phyloP scores from a whole-genome alignment of 495 filamentous ascomycete genomes.

The Clohesyomyces aquaticus region DNA sequence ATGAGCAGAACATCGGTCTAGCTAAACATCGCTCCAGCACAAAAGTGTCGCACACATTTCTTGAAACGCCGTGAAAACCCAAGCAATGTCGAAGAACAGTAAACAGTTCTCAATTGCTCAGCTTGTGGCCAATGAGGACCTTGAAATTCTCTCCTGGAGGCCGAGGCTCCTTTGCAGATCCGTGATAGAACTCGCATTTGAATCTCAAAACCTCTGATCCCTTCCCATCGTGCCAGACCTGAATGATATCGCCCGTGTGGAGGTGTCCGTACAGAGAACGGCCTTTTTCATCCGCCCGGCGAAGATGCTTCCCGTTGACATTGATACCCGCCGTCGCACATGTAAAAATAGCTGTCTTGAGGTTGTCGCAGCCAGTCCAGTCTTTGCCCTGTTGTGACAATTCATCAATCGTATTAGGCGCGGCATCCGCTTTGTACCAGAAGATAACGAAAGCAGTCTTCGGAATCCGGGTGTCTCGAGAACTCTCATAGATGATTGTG shows the following conservation, averaged over 20 bases:
- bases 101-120: neutral
- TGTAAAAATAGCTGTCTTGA: slow-evolving; percentile 71
- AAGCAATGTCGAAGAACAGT: neutral
- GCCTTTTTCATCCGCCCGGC: slow-evolving; percentile 50
- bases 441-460: slow-evolving; percentile 79
- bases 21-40: neutral
- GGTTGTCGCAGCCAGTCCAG: too few species aligned
- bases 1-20: neutral
- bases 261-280: slow-evolving; percentile 64
- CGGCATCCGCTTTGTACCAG: slow-evolving; percentile 62
- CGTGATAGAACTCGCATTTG: slow-evolving; percentile 50
- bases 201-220: slow-evolving; percentile 53
- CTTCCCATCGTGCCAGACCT: slow-evolving; percentile 57
- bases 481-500: slow-evolving; percentile 62
- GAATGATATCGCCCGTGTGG: slow-evolving; percentile 72
- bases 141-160: slow-evolving; percentile 29
- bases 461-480: slow-evolving; percentile 69
- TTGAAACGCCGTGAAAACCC: neutral
- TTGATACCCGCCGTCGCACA: slow-evolving; percentile 70
- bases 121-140: slow-evolving; percentile 7
- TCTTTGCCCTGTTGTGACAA: too few species aligned
- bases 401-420: slow-evolving; percentile 61
- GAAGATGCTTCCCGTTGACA: slow-evolving; percentile 68
- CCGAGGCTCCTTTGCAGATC: slow-evolving; percentile 41
- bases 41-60: neutral